Conservation (phyloP, 768 basidiomycete species). For the Glaciozyma martinii region DNA sequence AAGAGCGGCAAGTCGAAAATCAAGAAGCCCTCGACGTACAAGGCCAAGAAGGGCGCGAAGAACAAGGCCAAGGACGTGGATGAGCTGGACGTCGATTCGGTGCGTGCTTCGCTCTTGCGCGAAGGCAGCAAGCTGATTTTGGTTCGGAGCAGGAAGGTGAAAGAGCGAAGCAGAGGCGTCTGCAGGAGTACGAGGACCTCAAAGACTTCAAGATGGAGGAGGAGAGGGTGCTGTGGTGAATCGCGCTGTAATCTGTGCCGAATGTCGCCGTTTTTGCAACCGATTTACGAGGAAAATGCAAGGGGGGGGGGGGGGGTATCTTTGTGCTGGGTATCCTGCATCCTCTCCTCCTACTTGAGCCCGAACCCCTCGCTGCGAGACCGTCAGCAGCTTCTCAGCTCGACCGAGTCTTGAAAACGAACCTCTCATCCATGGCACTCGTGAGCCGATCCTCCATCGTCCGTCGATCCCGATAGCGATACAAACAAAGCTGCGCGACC, state of each 20-base stretch:
- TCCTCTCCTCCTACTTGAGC: neutral
- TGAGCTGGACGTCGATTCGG: neutral
- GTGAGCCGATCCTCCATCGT: slow-evolving; percentile 10
- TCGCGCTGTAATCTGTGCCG: neutral
- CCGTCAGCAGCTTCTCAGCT: neutral
- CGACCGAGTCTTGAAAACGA: neutral
- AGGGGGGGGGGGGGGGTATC: neutral
- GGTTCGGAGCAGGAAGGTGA: neutral
- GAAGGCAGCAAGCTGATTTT: neutral
- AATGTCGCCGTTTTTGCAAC: neutral
- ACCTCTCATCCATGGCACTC: slow-evolving; percentile 24
- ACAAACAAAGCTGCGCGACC: neutral
- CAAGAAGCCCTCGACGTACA: neutral
- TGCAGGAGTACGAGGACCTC: neutral
- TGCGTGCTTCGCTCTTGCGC: neutral
- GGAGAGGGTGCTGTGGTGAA: neutral
- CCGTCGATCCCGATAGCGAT: slow-evolving; percentile 1
- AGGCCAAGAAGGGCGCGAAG: neutral
- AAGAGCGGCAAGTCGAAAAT: neutral
- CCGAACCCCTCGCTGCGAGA: neutral
- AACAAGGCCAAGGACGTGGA: neutral
- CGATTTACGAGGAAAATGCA: neutral
- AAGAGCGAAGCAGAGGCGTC: neutral
- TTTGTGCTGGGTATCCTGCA: neutral
- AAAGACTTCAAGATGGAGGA: neutral